Evolutionary conservation across 768 basidiomycete genomes (phyloP).

Genomic region (Tephrocybe sp.): DNA sequence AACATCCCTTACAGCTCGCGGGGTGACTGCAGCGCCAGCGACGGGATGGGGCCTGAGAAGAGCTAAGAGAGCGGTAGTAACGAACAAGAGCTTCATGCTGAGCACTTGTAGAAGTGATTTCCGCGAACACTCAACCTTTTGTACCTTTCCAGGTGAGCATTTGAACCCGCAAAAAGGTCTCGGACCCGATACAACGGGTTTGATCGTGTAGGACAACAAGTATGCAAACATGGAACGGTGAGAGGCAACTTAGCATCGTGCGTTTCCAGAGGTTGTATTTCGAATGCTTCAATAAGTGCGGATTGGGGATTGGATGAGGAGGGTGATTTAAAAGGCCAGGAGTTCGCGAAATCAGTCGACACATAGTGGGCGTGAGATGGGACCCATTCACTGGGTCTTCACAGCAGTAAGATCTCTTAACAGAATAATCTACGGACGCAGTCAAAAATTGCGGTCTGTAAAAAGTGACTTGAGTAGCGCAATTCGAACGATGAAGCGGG

Average conservation of each 20-base stretch:
- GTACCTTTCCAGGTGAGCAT: constrained; percentile 6
- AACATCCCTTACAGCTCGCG: constrained; percentile 3
- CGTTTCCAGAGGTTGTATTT: background rate
- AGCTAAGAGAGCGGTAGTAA: constrained; percentile 9
- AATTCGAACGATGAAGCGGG: too few species aligned
- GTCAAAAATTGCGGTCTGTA: too few species aligned
- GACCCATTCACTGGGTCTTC: background rate
- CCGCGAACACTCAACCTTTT: constrained; percentile 1
- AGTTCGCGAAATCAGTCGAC: background rate
- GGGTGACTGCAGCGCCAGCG: background rate
- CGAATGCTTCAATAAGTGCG: constrained; percentile 8
- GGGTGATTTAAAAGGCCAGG: background rate
- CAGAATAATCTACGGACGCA: too few species aligned
- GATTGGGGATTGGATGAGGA: constrained; percentile 9
- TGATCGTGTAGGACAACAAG: background rate
- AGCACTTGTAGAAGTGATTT: constrained; percentile 6
- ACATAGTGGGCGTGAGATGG: constrained; percentile 8
- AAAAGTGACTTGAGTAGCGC: too few species aligned
- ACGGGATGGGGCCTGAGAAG: constrained; percentile 10
- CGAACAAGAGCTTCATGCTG: constrained; percentile 13
- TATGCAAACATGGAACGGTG: background rate
- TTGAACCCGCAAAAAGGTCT: constrained; percentile 11
- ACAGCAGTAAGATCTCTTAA: too few species aligned
- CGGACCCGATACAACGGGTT: background rate
- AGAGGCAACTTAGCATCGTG: background rate